Evolutionary conservation across 75 land plant genomes (phyloP).

Genomic region (Sequoiadendron giganteum): DNA sequence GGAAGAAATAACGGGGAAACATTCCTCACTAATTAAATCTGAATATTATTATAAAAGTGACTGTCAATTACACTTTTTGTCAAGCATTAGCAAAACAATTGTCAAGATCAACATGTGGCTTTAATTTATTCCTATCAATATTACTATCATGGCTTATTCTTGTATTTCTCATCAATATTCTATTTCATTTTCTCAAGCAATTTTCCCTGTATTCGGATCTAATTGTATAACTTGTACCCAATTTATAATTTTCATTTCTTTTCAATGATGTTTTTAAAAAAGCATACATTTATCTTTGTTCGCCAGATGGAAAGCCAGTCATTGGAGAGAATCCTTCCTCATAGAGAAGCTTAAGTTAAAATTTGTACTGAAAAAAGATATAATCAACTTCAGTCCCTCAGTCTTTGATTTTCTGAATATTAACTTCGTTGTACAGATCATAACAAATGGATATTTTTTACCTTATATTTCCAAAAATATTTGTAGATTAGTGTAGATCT

Average conservation of each 20-base stretch:
- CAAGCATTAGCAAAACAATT: not conserved
- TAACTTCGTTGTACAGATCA: not conserved
- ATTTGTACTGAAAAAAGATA: not conserved
- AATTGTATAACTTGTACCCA: not conserved
- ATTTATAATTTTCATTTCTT: not conserved
- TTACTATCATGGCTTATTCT: not conserved
- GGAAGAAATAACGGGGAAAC: no score
- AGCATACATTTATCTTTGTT: not conserved
- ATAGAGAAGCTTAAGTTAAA: not conserved
- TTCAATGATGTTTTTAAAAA: not conserved
- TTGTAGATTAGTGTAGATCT: not conserved
- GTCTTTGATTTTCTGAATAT: not conserved
- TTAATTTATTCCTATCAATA: not conserved
- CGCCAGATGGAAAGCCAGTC: not conserved
- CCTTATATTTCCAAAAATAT: not conserved
- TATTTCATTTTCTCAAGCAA: not conserved
- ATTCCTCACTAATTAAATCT: not conserved
- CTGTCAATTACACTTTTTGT: not conserved
- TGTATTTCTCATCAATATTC: not conserved
- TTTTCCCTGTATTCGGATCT: not conserved
- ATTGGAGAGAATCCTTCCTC: not conserved
- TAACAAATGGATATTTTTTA: not conserved
- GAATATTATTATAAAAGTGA: not conserved
- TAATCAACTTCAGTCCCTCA: not conserved
- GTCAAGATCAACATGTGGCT: not conserved